Conservation (phyloP, 441 rosid species). For the Gossypium aridum region DNA sequence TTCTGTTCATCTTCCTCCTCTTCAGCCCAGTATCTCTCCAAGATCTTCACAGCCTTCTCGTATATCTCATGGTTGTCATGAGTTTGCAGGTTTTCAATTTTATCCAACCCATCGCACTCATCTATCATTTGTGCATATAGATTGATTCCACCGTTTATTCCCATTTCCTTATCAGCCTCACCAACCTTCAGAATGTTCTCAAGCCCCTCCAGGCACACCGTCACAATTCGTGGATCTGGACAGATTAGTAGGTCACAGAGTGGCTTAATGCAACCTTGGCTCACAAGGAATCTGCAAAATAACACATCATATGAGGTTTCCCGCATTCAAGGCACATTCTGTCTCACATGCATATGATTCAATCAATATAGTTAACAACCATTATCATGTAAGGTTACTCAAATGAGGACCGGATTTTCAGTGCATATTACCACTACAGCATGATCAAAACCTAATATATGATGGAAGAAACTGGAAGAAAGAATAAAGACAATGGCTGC, state of each 20-base stretch:
- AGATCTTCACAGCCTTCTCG: slow-evolving; percentile 54
- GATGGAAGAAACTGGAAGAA: not conserved
- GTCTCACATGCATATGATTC: not conserved
- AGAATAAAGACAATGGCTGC: not conserved
- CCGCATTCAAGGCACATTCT: not conserved
- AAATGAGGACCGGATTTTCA: not conserved
- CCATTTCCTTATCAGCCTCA: slow-evolving; percentile 56
- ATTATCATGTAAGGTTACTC: not conserved
- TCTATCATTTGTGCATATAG: slow-evolving; percentile 49
- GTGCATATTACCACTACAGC: not conserved
- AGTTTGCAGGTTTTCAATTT: slow-evolving; percentile 45
- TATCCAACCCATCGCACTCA: slow-evolving; percentile 54
- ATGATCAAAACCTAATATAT: not conserved
- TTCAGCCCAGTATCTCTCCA: slow-evolving; percentile 61
- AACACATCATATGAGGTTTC: not conserved
- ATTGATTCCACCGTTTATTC: slow-evolving; percentile 42
- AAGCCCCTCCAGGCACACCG: slow-evolving; percentile 62
- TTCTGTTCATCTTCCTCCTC: slow-evolving; percentile 52
- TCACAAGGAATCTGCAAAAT: slow-evolving; percentile 43
- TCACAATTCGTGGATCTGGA: slow-evolving; percentile 59
- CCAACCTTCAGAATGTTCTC: slow-evolving; percentile 68
- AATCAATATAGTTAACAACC: not conserved
- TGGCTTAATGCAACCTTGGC: slow-evolving; percentile 60
- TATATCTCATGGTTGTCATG: slow-evolving; percentile 62
- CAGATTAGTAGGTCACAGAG: slow-evolving; percentile 58